Evolutionary conservation across 1,139 yeast species (phyloP).

Genomic region (Torulaspora globosa): DNA sequence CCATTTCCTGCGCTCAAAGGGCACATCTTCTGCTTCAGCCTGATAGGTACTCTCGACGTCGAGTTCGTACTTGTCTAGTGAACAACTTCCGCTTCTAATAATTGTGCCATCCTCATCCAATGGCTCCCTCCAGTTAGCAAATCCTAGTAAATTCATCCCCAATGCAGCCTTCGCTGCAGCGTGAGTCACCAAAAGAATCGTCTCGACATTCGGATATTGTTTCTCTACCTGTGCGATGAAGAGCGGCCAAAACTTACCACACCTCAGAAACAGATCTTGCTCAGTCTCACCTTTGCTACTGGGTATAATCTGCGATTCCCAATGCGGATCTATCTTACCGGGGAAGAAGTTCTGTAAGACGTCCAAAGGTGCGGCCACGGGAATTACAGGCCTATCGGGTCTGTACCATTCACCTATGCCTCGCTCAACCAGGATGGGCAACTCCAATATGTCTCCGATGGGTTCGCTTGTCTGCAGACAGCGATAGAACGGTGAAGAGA

Average conservation of each 20-base stretch:
- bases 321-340: constrained; percentile 43
- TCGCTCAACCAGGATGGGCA: constrained; percentile 60
- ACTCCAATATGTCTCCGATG: constrained; percentile 50
- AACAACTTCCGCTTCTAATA: constrained; percentile 53
- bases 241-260: constrained; percentile 45
- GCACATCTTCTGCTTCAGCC: constrained; percentile 28
- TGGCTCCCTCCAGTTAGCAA: constrained; percentile 44
- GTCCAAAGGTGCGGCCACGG: constrained; percentile 55
- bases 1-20: constrained; percentile 44
- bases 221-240: constrained; percentile 52
- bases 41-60: constrained; percentile 40
- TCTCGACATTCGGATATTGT: constrained; percentile 51
- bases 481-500: constrained; percentile 83
- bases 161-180: constrained; percentile 82
- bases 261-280: constrained; percentile 56
- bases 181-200: constrained; percentile 65
- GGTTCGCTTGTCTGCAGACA: constrained; percentile 82
- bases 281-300: constrained; percentile 64
- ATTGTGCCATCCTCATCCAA: constrained; percentile 49
- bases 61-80: constrained; percentile 55
- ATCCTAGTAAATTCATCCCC: constrained; percentile 62
- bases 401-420: constrained; percentile 75
- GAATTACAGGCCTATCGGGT: constrained; percentile 50
- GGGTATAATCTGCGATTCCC: constrained; percentile 51
- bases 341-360: constrained; percentile 51